Conservation (phyloP, 352 stramenopile genomes). For the Plasmopara muralis region DNA sequence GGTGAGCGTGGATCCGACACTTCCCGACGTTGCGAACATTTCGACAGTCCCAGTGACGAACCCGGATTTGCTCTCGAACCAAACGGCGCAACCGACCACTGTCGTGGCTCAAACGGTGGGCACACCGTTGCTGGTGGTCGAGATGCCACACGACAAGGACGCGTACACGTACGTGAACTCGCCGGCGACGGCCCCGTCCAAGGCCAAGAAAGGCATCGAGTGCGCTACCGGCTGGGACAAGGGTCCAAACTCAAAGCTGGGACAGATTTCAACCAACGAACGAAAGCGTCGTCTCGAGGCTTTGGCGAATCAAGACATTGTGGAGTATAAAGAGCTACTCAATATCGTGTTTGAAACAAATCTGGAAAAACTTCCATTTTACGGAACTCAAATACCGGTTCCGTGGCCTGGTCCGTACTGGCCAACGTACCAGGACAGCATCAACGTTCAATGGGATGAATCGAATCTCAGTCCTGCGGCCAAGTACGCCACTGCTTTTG, state of each 20-base stretch:
- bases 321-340: slow-evolving; percentile 20
- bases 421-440: slow-evolving; percentile 50
- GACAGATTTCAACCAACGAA: slow-evolving; percentile 8
- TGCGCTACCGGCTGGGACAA: slow-evolving; percentile 27
- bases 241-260: slow-evolving; percentile 8
- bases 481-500: slow-evolving; percentile 50
- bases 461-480: slow-evolving; percentile 17
- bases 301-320: slow-evolving; percentile 17
- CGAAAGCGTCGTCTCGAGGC: slow-evolving; percentile 1
- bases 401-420: slow-evolving; percentile 55
- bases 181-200: not conserved
- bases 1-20: slow-evolving; percentile 16
- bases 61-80: slow-evolving; percentile 17
- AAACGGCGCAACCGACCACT: slow-evolving; percentile 1
- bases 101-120: slow-evolving; percentile 11
- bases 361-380: slow-evolving; percentile 19
- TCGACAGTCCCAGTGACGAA: slow-evolving; percentile 10
- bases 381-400: slow-evolving; percentile 8
- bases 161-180: slow-evolving; percentile 6
- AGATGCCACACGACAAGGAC: not conserved
- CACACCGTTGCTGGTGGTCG: slow-evolving; percentile 12
- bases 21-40: slow-evolving; percentile 22
- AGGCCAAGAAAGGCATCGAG: slow-evolving; percentile 8
- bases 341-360: slow-evolving; percentile 20
- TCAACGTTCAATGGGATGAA: slow-evolving; percentile 33